Conservation (phyloP, 768 basidiomycete genomes). For the Strobilomyces confusus region DNA sequence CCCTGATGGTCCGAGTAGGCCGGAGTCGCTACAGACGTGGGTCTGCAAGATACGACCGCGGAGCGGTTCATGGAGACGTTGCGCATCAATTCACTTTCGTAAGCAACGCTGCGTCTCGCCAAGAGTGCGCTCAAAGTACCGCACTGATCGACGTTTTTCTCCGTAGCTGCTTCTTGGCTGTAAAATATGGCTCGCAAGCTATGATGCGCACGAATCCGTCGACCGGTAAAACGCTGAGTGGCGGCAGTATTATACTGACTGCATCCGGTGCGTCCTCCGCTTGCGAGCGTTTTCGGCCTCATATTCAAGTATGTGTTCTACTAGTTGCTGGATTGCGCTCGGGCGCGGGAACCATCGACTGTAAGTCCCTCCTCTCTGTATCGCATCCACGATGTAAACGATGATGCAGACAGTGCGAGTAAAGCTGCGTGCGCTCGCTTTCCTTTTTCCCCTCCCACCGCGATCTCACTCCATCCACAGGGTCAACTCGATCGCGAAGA, state of each 20-base stretch:
- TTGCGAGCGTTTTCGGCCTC: neutral
- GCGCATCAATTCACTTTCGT: constrained; percentile 74
- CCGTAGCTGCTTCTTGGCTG: constrained; percentile 78
- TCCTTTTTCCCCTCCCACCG: neutral
- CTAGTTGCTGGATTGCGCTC: constrained; percentile 79
- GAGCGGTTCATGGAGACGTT: constrained; percentile 73
- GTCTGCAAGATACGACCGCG: constrained; percentile 51
- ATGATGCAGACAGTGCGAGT: constrained; percentile 72
- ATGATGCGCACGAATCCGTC: constrained; percentile 69
- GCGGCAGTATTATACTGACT: constrained; percentile 85
- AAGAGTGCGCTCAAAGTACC: neutral
- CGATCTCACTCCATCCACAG: constrained; percentile 35
- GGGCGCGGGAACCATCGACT: constrained; percentile 79
- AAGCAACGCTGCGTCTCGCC: constrained; percentile 9
- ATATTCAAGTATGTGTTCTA: constrained; percentile 20
- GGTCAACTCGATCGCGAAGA: constrained; percentile 86
- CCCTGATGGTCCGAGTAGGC: constrained; percentile 44
- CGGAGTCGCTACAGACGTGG: constrained; percentile 47
- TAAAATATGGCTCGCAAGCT: constrained; percentile 80
- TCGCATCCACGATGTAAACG: constrained; percentile 10
- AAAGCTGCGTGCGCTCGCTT: constrained; percentile 75
- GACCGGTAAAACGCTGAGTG: constrained; percentile 61
- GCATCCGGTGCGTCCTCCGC: constrained; percentile 59
- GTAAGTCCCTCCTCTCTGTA: constrained; percentile 39
- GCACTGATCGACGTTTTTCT: neutral